Evolutionary conservation across 2,329 filamentous ascomycete species (phyloP).

Genomic region (Pseudocercospora macadamiae): DNA sequence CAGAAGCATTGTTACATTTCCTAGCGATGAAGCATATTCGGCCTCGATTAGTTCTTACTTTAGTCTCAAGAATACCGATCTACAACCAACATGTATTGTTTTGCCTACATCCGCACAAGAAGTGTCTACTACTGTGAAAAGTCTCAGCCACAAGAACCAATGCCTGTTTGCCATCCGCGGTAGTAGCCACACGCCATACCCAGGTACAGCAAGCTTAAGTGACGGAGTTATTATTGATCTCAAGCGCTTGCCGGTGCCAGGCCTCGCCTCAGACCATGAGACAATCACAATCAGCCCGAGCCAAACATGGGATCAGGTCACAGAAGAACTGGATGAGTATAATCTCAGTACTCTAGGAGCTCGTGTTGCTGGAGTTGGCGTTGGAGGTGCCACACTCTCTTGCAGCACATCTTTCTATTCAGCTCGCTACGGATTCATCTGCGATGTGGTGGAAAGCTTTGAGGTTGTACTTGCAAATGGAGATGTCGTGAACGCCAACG

Average conservation of each 20-base stretch:
- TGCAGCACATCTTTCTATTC: conserved; percentile 39
- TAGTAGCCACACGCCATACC: conserved; percentile 26
- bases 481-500: conserved; percentile 32
- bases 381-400: conserved; percentile 33
- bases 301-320: conserved; percentile 25
- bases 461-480: conserved; percentile 34
- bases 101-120: conserved; percentile 23
- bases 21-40: conserved; percentile 22
- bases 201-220: conserved; percentile 29
- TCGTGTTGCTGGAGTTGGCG: conserved; percentile 31
- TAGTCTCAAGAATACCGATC: conserved; percentile 22
- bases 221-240: conserved; percentile 33
- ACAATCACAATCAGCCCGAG: conserved; percentile 22
- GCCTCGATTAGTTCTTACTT: conserved; percentile 29
- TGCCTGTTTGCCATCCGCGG: conserved; percentile 30
- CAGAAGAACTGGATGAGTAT: conserved; percentile 21
- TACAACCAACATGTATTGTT: conserved; percentile 27
- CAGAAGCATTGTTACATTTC: conserved; percentile 12
- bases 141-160: conserved; percentile 10
- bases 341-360: conserved; percentile 28
- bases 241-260: conserved; percentile 23
- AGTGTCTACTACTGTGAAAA: conserved; percentile 23
- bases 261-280: conserved; percentile 18
- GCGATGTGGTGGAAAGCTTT: conserved; percentile 34
- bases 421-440: conserved; percentile 32